Conservation (phyloP, 306 rosid genomes). For the Calophaca sinica region DNA sequence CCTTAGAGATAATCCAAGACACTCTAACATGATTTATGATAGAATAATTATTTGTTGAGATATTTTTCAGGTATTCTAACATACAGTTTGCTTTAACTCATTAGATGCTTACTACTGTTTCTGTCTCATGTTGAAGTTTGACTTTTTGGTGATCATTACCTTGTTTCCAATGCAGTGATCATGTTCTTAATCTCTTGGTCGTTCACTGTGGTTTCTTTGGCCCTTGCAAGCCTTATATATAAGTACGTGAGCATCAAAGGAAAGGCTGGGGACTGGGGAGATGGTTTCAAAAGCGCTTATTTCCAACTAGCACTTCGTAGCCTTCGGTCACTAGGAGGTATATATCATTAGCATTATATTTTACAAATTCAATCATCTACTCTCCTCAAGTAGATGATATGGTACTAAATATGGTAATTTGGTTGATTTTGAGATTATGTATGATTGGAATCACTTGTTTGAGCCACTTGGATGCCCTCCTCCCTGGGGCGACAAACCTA, state of each 20-base stretch:
- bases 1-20: background rate
- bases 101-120: conserved; percentile 36
- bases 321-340: conserved; percentile 98
- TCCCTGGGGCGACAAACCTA: background rate
- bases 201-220: conserved; percentile 91
- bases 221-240: conserved; percentile 97
- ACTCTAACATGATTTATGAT: background rate
- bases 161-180: conserved; percentile 76
- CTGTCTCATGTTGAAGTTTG: conserved; percentile 23
- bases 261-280: conserved; percentile 99
- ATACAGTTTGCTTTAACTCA: conserved; percentile 15
- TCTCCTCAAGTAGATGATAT: conserved; percentile 10
- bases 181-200: conserved; percentile 99
- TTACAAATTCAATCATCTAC: conserved; percentile 37
- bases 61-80: background rate
- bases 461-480: conserved; percentile 20
- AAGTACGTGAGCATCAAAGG: conserved; percentile 95
- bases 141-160: conserved; percentile 32
- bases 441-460: conserved; percentile 27
- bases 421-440: conserved; percentile 33
- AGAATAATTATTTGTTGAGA: background rate
- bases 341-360: background rate
- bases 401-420: background rate
- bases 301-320: conserved; percentile 99
- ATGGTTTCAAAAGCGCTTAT: conserved; percentile 99